Evolutionary conservation across 1,139 yeast genomes (phyloP), one percentile per base, ranked within the genome.

Genomic region (Insectozyma bohioensis): DNA sequence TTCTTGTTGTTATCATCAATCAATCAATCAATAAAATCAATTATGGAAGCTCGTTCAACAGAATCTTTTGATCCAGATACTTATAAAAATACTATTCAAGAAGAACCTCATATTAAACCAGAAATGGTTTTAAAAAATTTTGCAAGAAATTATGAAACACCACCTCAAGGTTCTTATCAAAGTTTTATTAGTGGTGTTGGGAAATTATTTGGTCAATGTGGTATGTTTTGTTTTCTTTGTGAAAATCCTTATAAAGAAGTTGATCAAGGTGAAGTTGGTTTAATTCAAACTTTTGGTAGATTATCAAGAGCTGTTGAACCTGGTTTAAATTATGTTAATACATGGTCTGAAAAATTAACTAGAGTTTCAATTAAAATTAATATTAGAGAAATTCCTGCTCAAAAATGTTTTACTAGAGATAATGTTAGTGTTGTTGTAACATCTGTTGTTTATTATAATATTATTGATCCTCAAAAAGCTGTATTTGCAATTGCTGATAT

Each of bases 391-490:
- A 73, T 82, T 29, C 85, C 87, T 1, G 76, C 78, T 16, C 85
- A 80, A 52, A 65, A 69, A 26, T 80, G 86, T 58, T 73, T 81
- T 62, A 81, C 90, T 18, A 72, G 75, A 52, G 90, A 82, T 54
- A 82, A 82, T 45, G 85, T 82, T 43, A 66, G 74, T 39, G 76
- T 81, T 33, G 54, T 67, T 17, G 63, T 81, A 41, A 78, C 85
- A 17, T 78, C 85, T 6, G 88, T 82, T 20, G 72, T 81, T 26
- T 81, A 81, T 54, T 81, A 75, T 58, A 80, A 80, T 52, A 75
- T 82, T 43, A 67, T 75, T 30, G 82, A 80, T 43, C 88, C 90
- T 2, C 83, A 80, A 54, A 76, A 73, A 63, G 84, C 88, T 7
- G 63, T 72, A 34, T 81, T 74, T 48, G 75, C 80, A 17, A 78